phyloP scores from a whole-genome alignment of 75 land plant genomes.

The Larix kaempferi region DNA sequence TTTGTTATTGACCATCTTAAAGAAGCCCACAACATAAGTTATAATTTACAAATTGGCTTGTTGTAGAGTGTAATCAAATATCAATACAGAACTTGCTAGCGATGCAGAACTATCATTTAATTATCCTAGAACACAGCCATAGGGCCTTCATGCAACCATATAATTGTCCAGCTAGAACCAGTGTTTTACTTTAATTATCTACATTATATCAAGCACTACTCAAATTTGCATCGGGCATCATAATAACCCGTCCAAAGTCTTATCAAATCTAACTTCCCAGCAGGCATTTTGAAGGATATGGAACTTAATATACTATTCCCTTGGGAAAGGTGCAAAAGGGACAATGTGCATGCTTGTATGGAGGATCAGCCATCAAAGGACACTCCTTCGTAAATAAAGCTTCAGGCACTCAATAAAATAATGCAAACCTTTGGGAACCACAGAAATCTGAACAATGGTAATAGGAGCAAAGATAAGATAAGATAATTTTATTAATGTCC shows the following conservation, averaged over 20 bases:
- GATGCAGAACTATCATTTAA: not conserved
- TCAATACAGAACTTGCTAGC: not conserved
- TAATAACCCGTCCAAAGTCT: slow-evolving; percentile 1
- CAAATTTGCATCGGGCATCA: not conserved
- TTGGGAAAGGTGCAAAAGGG: no score
- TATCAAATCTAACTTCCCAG: not conserved
- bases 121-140: not conserved
- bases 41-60: not conserved
- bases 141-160: not conserved
- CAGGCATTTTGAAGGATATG: not conserved
- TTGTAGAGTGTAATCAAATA: not conserved
- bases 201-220: not conserved
- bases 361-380: no score
- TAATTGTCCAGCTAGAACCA: not conserved
- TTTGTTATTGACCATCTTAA: not conserved
- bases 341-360: no score
- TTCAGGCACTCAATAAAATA: no score
- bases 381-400: no score
- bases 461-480: no score
- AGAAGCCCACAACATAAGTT: not conserved
- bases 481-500: no score
- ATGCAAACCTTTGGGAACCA: no score
- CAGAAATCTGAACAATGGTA: no score
- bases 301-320: not conserved
- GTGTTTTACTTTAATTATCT: not conserved